Evolutionary conservation across 2,329 filamentous ascomycete genomes (phyloP).

Genomic region (Nemania bipapillata): DNA sequence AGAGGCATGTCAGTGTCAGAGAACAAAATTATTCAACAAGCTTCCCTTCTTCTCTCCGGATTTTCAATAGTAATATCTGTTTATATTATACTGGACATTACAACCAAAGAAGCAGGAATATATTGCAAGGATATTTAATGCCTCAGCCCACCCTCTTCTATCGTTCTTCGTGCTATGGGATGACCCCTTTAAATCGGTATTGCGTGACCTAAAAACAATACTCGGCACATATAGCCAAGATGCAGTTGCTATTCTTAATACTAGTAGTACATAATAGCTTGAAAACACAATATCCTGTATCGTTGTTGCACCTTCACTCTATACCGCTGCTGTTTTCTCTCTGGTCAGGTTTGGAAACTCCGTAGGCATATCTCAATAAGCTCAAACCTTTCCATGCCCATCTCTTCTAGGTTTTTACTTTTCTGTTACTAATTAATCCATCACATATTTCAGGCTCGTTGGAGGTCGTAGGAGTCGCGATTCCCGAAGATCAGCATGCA

Average conservation of each 20-base stretch:
- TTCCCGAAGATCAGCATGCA: neutral
- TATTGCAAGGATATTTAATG: neutral
- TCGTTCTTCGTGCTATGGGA: neutral
- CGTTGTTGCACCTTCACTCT: neutral
- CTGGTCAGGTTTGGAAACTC: neutral
- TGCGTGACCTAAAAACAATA: neutral
- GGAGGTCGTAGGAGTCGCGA: neutral
- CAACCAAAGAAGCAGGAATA: neutral
- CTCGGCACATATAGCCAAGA: too few relatives aligned
- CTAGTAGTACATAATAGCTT: too few relatives aligned
- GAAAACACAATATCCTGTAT: neutral
- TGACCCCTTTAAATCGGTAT: too few relatives aligned
- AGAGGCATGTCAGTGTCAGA: too few relatives aligned
- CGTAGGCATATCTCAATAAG: too few relatives aligned
- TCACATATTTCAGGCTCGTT: too few relatives aligned
- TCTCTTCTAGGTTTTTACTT: too few relatives aligned
- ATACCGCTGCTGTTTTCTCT: neutral
- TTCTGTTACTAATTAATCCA: too few relatives aligned
- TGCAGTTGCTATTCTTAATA: neutral
- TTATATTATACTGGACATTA: too few relatives aligned
- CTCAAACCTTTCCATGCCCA: too few relatives aligned
- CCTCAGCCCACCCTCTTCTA: neutral
- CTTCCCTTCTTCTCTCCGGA: neutral
- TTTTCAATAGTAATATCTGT: neutral
- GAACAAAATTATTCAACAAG: too few relatives aligned